Base-by-base conservation (phyloP, 2,329 filamentous ascomycete species). In the Nothopassalora personata region DNA sequence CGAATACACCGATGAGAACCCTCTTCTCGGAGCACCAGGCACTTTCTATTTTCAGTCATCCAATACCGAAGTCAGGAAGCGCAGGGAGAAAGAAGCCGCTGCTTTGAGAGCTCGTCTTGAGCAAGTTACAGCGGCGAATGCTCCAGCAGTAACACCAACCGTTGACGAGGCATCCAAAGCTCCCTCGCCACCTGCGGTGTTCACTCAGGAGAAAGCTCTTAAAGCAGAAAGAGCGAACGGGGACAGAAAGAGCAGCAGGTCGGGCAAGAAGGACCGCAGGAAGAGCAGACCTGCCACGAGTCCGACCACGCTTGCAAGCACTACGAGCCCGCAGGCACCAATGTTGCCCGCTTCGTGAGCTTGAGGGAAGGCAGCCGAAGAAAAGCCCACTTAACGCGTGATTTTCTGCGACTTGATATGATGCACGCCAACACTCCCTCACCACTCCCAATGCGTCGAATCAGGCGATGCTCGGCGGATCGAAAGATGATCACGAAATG, bases 1-100 rank as follows among this genome's bases (percentile, higher is more conserved):
- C 63, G 84, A 87, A 62, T 87, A 79, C 72, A 83, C 83, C 75
- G 85, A 87, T 68, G 84, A 86, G 66, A 85, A 81, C 60, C 83
- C 85, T 0, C 72, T 87, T 13, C 75, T 81, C 7, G 85, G 85
- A 51, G 85, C 87, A 68, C 85, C 85, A 0, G 85, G 85, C 31
- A 80, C 79, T 4, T 86, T 87, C 64, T 81, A 83, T 56, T 78
- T 86, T 63, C 77, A 78, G 4, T 73, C 74, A 34, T 77, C 78
- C 1, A 72, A 71, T 28, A 71, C 73, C 34, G 74, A 73, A 8
- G 71, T 80, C 8, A 74, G 76, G 60, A 76, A 77, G 47, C 73
- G 73, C 2, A 71, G 75, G 58, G 71, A 70, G 19, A 72, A 72
- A 31, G 68, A 71, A 49, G 71, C 71, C 59, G 71, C 68, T 4